Conservation (phyloP, 1,284 basidiomycete genomes). For the Cryptococcus wingfieldii region DNA sequence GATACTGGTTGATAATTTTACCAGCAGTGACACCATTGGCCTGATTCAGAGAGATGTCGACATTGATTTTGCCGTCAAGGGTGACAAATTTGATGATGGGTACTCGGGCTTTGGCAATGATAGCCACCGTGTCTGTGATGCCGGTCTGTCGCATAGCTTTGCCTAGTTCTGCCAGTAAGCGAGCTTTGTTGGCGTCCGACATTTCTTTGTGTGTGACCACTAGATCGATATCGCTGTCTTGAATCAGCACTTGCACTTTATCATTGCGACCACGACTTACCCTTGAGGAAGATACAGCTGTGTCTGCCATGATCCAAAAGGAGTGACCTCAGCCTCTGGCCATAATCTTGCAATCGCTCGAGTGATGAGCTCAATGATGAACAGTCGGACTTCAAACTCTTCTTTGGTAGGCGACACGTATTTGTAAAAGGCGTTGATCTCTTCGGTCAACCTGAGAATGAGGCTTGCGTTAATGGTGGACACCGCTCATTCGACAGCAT, state of each 20-base stretch:
- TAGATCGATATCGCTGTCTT: conserved; percentile 55
- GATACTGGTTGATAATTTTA: conserved; percentile 74
- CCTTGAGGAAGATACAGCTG: conserved; percentile 90
- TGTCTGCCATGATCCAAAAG: conserved; percentile 92
- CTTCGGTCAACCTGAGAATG: conserved; percentile 76
- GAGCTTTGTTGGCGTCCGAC: conserved; percentile 41
- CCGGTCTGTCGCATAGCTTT: conserved; percentile 51
- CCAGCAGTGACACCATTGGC: conserved; percentile 77
- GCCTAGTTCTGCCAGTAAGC: conserved; percentile 49
- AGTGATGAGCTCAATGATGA: conserved; percentile 71
- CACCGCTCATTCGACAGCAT: neutral
- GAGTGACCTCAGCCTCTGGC: conserved; percentile 73
- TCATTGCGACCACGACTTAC: conserved; percentile 49
- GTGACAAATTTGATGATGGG: conserved; percentile 43
- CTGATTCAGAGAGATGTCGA: conserved; percentile 89
- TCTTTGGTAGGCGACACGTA: conserved; percentile 82
- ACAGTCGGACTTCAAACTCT: conserved; percentile 78
- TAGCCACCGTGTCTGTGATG: conserved; percentile 59
- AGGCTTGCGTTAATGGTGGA: neutral
- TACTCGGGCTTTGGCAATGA: conserved; percentile 85
- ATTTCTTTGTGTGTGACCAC: conserved; percentile 51
- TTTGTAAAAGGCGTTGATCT: conserved; percentile 76
- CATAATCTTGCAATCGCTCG: conserved; percentile 63
- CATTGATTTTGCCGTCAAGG: conserved; percentile 62
- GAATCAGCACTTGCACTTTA: conserved; percentile 8